phyloP scores from a whole-genome alignment of 2,329 filamentous ascomycete genomes.

The Xylaria sp. region DNA sequence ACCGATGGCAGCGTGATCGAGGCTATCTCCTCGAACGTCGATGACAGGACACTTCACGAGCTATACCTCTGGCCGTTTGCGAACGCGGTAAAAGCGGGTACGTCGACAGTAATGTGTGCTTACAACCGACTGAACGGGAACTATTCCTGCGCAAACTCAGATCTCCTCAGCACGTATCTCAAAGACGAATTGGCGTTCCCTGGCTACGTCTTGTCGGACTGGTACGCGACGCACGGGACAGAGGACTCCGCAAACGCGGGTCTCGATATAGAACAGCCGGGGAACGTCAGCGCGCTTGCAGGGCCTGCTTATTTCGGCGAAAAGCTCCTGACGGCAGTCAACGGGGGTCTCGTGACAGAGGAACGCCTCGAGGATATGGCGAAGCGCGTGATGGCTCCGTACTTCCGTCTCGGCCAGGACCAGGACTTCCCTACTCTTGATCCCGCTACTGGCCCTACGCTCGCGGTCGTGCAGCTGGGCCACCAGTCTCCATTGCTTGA shows the following conservation, averaged over 20 bases:
- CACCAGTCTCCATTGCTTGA: conserved; percentile 59
- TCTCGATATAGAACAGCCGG: conserved; percentile 51
- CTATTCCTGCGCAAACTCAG: conserved; percentile 53
- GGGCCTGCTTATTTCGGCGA: conserved; percentile 56
- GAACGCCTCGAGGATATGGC: conserved; percentile 60
- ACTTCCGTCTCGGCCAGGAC: conserved; percentile 62
- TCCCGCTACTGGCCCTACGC: conserved; percentile 57
- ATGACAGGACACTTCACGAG: conserved; percentile 25
- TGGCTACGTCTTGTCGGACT: conserved; percentile 56
- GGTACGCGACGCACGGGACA: conserved; percentile 56
- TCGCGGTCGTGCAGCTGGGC: conserved; percentile 58
- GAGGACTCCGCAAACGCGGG: conserved; percentile 57
- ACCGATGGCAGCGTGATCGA: background rate
- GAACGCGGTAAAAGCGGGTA: conserved; percentile 17
- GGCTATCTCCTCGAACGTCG: conserved; percentile 18
- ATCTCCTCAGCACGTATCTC: conserved; percentile 48
- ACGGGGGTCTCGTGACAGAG: conserved; percentile 58
- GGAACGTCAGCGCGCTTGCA: conserved; percentile 7
- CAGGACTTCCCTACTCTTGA: conserved; percentile 57
- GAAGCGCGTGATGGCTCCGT: conserved; percentile 65
- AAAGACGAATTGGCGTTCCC: conserved; percentile 59
- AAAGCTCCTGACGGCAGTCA: conserved; percentile 53
- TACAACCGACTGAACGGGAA: conserved; percentile 39
- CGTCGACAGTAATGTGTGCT: conserved; percentile 20
- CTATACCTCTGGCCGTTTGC: conserved; percentile 27